Percentiles rank a stretch among this genome's conserved stretches.
phyloP scores from a whole-genome alignment of 345 rosid species.

The Linum usitatissimum region DNA sequence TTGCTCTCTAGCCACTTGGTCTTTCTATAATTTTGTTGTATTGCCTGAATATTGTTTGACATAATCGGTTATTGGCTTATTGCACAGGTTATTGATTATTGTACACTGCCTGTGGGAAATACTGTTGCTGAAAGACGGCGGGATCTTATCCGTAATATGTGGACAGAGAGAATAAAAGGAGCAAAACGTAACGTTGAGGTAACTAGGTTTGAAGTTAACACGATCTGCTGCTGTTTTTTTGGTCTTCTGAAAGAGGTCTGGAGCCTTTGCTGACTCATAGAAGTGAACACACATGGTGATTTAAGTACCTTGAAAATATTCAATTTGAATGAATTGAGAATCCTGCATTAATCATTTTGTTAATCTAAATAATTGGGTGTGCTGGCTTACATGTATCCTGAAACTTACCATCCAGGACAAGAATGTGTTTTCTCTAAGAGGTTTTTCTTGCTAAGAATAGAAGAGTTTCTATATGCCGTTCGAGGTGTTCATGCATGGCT shows the following conservation, averaged over 20 bases:
- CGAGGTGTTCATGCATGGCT: background rate
- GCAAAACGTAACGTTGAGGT: constrained; percentile 96
- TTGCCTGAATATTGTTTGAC: background rate
- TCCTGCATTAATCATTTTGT: background rate
- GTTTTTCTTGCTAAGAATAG: background rate
- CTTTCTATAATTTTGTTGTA: constrained; percentile 3
- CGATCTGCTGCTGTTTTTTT: background rate
- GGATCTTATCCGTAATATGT: constrained; percentile 88
- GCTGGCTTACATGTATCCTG: background rate
- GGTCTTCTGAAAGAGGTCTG: background rate
- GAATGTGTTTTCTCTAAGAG: background rate
- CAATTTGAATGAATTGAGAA: background rate
- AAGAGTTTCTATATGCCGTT: no score
- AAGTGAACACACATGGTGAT: background rate
- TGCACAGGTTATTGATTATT: constrained; percentile 80
- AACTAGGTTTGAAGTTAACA: constrained; percentile 11
- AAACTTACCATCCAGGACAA: background rate
- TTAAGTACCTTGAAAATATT: background rate
- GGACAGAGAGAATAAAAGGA: constrained; percentile 96
- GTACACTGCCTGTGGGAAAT: constrained; percentile 70
- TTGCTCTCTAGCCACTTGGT: constrained; percentile 13
- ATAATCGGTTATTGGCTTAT: constrained; percentile 6
- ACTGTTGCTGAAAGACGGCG: constrained; percentile 76
- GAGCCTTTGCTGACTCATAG: background rate
- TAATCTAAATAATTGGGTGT: background rate